Evolutionary conservation across 441 rosid genomes (phyloP).

Genomic region (Erysimum pusillum): DNA sequence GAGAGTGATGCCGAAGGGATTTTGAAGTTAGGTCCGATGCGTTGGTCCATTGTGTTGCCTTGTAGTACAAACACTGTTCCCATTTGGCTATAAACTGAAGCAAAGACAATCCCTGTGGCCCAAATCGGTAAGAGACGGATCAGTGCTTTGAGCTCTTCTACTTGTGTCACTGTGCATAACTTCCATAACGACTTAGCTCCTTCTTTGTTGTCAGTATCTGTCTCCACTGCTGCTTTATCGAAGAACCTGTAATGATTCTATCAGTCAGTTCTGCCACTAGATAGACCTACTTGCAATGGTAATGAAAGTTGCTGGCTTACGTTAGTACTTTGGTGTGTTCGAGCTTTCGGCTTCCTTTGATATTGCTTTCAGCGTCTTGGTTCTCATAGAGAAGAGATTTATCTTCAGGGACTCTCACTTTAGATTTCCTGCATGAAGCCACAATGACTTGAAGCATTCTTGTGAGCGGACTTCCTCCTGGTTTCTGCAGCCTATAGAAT

Average conservation of each 20-base stretch:
- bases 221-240: constrained; percentile 69
- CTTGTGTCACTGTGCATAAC: constrained; percentile 69
- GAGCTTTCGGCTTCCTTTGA: constrained; percentile 80
- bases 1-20: constrained; percentile 84
- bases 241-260: constrained; percentile 56
- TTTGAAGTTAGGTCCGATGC: constrained; percentile 56
- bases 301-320: constrained; percentile 35
- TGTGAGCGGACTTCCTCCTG: constrained; percentile 70
- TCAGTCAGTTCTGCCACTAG: not conserved
- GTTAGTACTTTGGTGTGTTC: constrained; percentile 67
- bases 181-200: constrained; percentile 51
- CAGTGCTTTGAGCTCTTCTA: constrained; percentile 72
- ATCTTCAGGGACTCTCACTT: constrained; percentile 57
- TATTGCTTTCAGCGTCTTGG: constrained; percentile 58
- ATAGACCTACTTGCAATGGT: not conserved
- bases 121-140: constrained; percentile 62
- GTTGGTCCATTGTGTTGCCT: constrained; percentile 65
- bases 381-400: constrained; percentile 63
- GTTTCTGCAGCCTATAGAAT: constrained; percentile 59
- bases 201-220: constrained; percentile 46
- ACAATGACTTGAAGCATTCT: constrained; percentile 66
- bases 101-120: constrained; percentile 67
- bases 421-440: constrained; percentile 66
- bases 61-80: constrained; percentile 66
- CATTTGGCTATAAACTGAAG: constrained; percentile 68